These are phyloP conservation scores for Pholiota adiposa DNA, from an alignment of 1,284 basidiomycete species.

Conservation along the genomic window DNA sequence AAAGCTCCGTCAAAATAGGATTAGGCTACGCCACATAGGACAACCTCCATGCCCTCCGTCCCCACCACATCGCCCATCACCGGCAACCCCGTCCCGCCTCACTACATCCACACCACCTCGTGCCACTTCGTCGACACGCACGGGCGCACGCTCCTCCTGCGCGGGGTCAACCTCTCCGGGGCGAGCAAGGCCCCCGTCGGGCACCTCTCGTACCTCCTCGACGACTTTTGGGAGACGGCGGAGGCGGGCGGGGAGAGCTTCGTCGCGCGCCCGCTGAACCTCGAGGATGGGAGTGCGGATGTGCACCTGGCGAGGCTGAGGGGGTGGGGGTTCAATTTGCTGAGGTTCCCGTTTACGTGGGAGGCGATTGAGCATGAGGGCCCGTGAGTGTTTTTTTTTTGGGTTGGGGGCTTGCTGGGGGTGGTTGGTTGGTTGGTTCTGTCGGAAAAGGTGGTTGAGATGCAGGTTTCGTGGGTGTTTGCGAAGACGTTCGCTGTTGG, in stretches of 20 bases:
- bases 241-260: conserved; percentile 79
- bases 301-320: conserved; percentile 85
- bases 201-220: conserved; percentile 66
- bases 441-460: too few relatives aligned
- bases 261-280: conserved; percentile 75
- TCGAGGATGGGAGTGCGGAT: conserved; percentile 87
- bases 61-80: conserved; percentile 73
- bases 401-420: background rate
- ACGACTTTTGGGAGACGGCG: conserved; percentile 90
- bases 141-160: conserved; percentile 85
- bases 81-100: conserved; percentile 51
- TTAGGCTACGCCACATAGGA: too few relatives aligned
- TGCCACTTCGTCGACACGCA: conserved; percentile 84
- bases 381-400: conserved; percentile 68
- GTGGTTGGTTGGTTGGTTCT: too few relatives aligned
- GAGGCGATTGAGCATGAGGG: conserved; percentile 93
- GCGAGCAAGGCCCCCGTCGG: conserved; percentile 83
- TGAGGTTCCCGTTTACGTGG: conserved; percentile 95
- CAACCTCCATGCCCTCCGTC: conserved; percentile 55
- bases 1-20: too few relatives aligned
- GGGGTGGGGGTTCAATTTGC: conserved; percentile 94
- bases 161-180: conserved; percentile 93
- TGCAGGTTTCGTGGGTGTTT: too few relatives aligned
- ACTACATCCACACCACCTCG: conserved; percentile 71
- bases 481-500: too few relatives aligned